These are phyloP conservation scores for Linum tenue DNA, from an alignment of 345 rosid genomes.

Conservation along the genomic window DNA sequence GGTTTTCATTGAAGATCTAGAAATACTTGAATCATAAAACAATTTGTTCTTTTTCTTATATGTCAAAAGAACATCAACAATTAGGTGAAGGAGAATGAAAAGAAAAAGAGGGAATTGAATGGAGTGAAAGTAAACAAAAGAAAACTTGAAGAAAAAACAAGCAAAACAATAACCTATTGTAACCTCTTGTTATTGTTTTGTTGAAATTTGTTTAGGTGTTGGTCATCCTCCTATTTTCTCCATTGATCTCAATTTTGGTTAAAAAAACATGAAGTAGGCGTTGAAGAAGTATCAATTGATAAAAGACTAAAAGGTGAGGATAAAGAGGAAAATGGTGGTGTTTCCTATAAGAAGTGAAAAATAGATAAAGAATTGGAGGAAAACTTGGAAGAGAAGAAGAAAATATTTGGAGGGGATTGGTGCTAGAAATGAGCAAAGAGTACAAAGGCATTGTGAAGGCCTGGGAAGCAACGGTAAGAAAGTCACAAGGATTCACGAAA, in stretches of 20 bases:
- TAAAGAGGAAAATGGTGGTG: no score
- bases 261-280: slow-evolving; percentile 9
- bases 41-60: background rate
- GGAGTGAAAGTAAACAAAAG: no score
- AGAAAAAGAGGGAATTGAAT: background rate
- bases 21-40: slow-evolving; percentile 5
- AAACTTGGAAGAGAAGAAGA: slow-evolving; percentile 9
- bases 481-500: slow-evolving; percentile 33
- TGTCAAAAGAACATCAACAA: background rate
- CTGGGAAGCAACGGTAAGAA: slow-evolving; percentile 29
- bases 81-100: background rate
- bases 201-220: background rate
- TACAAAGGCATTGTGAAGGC: slow-evolving; percentile 29
- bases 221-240: background rate
- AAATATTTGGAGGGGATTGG: slow-evolving; percentile 1
- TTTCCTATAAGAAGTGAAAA: slow-evolving; percentile 7
- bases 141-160: no score
- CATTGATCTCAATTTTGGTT: slow-evolving; percentile 13
- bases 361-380: background rate
- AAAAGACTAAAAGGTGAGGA: no score
- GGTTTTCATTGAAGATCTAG: background rate
- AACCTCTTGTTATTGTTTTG: slow-evolving; percentile 4
- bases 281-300: no score
- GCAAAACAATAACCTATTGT: background rate
- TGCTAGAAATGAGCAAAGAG: slow-evolving; percentile 32